Conservation (phyloP, 371 early-diverging fungal species). For the Lichtheimia corymbifera region DNA sequence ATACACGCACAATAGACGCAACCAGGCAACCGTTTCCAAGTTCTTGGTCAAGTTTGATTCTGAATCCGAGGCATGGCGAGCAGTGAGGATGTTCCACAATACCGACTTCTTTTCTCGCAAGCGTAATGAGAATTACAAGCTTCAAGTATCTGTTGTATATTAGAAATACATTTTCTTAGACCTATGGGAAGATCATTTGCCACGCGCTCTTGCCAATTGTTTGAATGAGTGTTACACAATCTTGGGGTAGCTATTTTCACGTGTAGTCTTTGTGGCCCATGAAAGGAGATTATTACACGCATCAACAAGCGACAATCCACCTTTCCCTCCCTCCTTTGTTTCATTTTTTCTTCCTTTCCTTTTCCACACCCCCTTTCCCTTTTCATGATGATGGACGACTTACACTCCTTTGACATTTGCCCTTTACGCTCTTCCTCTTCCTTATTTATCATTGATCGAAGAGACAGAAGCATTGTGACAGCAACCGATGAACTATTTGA, state of each 20-base stretch:
- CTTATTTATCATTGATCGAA: slow-evolving; percentile 29
- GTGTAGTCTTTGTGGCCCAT: too few species aligned
- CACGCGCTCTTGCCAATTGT: slow-evolving; percentile 9
- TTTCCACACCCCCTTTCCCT: background rate
- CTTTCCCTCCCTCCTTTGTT: slow-evolving; percentile 11
- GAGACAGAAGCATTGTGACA: slow-evolving; percentile 35
- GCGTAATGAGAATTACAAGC: slow-evolving; percentile 19
- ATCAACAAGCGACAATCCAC: background rate
- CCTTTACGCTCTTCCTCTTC: slow-evolving; percentile 29
- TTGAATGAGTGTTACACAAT: slow-evolving; percentile 8
- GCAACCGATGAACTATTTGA: slow-evolving; percentile 42
- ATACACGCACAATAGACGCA: slow-evolving; percentile 20
- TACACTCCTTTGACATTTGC: slow-evolving; percentile 23
- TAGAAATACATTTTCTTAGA: slow-evolving; percentile 14
- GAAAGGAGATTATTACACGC: too few species aligned
- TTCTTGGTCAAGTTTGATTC: slow-evolving; percentile 51
- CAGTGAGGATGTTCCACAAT: slow-evolving; percentile 51
- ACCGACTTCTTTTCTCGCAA: slow-evolving; percentile 23
- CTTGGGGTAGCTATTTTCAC: background rate
- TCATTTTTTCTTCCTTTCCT: background rate
- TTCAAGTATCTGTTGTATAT: slow-evolving; percentile 38
- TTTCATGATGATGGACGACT: background rate
- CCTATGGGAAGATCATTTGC: slow-evolving; percentile 5
- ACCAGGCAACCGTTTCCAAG: slow-evolving; percentile 32
- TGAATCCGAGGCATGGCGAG: slow-evolving; percentile 54